Evolutionary conservation across 2,329 filamentous ascomycete species (phyloP).

Genomic region (Chrysoporthe deuterocubensis): DNA sequence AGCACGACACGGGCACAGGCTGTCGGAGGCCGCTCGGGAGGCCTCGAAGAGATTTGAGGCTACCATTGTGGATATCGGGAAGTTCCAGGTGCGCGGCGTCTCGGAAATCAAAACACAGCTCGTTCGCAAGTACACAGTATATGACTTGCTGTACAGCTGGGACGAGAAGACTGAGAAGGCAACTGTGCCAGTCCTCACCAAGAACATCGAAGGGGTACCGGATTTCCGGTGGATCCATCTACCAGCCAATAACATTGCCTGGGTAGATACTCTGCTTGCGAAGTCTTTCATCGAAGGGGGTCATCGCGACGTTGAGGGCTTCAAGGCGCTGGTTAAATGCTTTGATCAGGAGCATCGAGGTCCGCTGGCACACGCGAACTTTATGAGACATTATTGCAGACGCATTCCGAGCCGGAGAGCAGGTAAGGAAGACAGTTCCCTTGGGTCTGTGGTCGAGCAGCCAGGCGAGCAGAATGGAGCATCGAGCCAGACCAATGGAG

Average conservation of each 20-base stretch:
- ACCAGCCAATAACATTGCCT: conserved; percentile 60
- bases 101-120: conserved; percentile 40
- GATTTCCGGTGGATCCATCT: conserved; percentile 59
- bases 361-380: conserved; percentile 60
- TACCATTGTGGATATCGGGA: conserved; percentile 56
- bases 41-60: conserved; percentile 55
- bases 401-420: conserved; percentile 46
- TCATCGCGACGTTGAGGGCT: conserved; percentile 64
- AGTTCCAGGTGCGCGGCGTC: conserved; percentile 36
- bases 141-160: conserved; percentile 56
- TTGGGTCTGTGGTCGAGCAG: conserved; percentile 29
- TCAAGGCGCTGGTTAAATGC: conserved; percentile 64
- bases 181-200: conserved; percentile 49
- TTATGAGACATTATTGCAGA: conserved; percentile 64
- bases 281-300: conserved; percentile 68
- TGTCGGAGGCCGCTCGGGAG: conserved; percentile 44
- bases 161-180: conserved; percentile 51
- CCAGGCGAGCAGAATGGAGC: conserved; percentile 26
- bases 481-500: neutral
- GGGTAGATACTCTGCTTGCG: conserved; percentile 65
- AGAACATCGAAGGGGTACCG: conserved; percentile 49
- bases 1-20: conserved; percentile 37
- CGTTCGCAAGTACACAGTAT: conserved; percentile 53
- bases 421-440: conserved; percentile 39
- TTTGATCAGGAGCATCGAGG: conserved; percentile 67